Evolutionary conservation across 768 basidiomycete species (phyloP), one percentile per base, ranked within the genome.

Genomic region (Tricholoma saponaceum): DNA sequence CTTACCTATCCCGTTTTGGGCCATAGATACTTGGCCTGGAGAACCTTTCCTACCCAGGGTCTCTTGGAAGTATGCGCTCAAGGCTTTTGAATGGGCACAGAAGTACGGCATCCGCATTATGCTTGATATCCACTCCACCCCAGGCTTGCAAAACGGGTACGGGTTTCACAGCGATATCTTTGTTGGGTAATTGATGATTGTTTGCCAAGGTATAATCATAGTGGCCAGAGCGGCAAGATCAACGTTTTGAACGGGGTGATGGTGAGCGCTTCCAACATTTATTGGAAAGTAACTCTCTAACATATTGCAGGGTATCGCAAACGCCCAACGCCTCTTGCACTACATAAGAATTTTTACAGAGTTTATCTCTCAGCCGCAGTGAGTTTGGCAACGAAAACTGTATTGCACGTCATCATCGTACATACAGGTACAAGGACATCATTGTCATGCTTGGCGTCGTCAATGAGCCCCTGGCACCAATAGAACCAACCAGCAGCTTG

Each of bases 101-200:
- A 96, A 96, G 71, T 95, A 95, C 67, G 93, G 93, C 2, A 62
- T 96, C 14, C 80, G 93, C 28, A 83, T 95, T 54, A 83, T 83
- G 64, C 73, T 95, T 16, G 93, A 95, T 70, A 70, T 92, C 30
- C 90, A 91, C 67, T 80, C 89, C 6, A 75, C 85, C 18, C 91
- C 92, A 22, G 92, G 92, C 37, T 84, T 83, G 35, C 89, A 91
- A 64, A 90, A 89, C 68, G 90, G 87, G 70, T 60, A 49, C 4
- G 52, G 16, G 22, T 26, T 23, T 20, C 10, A 55, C n/a, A 33
- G 26, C 37, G 37, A 35, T 51, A 52, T 16, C 1, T 39, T 51
- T 4, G 32, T 25, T 3, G 22, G 32, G 18, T 47, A 26, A 12
- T 50, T 26, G 22, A 33, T 22, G 25, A 35, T 59, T 5, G 33